Evolutionary conservation across 73 alveolate species (phyloP), one percentile per base, ranked within the genome.

Genomic region (Stentor roeselii): DNA sequence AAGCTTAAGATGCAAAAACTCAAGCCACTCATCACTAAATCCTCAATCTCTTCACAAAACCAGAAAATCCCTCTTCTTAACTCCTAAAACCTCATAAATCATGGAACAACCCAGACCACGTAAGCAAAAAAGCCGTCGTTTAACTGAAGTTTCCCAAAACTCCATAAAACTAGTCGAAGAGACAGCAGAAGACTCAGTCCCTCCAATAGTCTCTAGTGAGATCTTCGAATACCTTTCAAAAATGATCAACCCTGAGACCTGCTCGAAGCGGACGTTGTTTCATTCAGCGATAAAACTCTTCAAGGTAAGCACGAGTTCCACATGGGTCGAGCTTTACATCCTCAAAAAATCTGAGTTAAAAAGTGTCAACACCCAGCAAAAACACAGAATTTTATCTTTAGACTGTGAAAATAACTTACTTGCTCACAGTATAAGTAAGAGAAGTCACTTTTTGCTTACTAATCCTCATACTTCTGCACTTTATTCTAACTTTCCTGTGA

Each of bases 401-500:
- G 67, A 50, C 67, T 21, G 21, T 11, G 21, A 50, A 11, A 21
- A 50, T 21, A 50, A 50, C 67, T 21, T 50, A 6, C 67, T 21
- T 11, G 67, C 67, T 21, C 21, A 50, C 67, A 50, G 67, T 21
- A 21, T 50, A 11, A 11, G 6, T 11, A 50, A 50, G 6, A 50
- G 21, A 50, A 6, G 6, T 50, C 67, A 6, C 6, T 6, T 50
- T 50, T 50, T 50, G 21, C 67, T 67, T 67, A 67, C n/a, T 30
- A 67, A 67, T 40, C 80, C 80, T 21, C 80, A 67, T 40, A 67
- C 80, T 27, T 67, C 80, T 40, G 34, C 80, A 27, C 34, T 67
- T 30, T 67, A 67, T 32, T n/a, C 80, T 14, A 67, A 21, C 0
- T 67, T 67, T 67, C n/a, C 80, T 21, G 41, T 11, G 34, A 67